phyloP scores from a whole-genome alignment of 2,329 filamentous ascomycete species.

The Colletotrichum sp. region DNA sequence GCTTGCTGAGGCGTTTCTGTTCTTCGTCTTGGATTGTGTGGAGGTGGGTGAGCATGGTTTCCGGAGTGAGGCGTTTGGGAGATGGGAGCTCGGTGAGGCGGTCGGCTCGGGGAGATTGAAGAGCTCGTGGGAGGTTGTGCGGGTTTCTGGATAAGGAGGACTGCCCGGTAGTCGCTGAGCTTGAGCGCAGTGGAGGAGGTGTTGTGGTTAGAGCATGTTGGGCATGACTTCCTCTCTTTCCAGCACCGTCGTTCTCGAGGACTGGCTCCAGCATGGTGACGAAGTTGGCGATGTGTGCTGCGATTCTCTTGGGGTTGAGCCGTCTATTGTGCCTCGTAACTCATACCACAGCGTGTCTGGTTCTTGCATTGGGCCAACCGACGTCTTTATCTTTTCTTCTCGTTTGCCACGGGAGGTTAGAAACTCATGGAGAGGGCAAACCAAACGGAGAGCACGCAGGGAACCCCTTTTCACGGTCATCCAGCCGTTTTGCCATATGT shows the following conservation, averaged over 20 bases:
- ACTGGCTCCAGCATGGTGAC: background rate
- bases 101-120: background rate
- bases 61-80: background rate
- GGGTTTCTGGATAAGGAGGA: background rate
- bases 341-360: background rate
- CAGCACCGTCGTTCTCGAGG: background rate
- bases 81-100: background rate
- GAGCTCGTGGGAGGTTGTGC: background rate
- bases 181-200: background rate
- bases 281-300: background rate
- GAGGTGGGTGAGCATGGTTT: background rate
- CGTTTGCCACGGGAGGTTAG: background rate
- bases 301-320: accelerated
- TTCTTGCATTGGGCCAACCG: background rate
- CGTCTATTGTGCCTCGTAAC: background rate
- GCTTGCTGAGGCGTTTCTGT: background rate
- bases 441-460: background rate
- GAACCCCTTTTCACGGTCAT: background rate
- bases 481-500: background rate
- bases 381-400: background rate
- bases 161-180: background rate
- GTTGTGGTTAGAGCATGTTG: background rate
- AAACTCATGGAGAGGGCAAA: background rate
- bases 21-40: background rate
- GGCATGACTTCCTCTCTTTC: background rate